A percentile compares a stretch with the other conserved stretches of the same genome.
phyloP scores from a whole-genome alignment of 208 protist genomes.

The Trypanosoma conorhini region DNA sequence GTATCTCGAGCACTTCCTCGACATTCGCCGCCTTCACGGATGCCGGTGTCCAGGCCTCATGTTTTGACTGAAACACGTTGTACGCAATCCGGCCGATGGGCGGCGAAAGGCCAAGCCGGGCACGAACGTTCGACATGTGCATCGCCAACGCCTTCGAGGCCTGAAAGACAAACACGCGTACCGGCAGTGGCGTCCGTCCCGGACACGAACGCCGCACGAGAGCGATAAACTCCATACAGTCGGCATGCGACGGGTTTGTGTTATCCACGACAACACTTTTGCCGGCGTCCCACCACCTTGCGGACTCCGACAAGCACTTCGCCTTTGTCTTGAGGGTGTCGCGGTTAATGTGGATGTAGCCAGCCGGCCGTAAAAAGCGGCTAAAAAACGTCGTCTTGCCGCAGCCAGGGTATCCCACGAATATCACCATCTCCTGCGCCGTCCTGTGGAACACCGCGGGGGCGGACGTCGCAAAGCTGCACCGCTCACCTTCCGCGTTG shows the following conservation, averaged over 20 bases:
- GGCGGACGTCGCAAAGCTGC: conserved; percentile 5
- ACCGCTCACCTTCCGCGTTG: conserved; percentile 15
- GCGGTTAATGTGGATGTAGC: conserved; percentile 82
- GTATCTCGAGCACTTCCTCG: conserved; percentile 52
- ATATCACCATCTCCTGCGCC: conserved; percentile 83
- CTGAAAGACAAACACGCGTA: conserved; percentile 75
- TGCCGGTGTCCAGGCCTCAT: conserved; percentile 34
- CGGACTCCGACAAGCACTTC: conserved; percentile 56
- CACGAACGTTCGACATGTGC: conserved; percentile 82
- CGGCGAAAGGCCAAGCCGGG: conserved; percentile 33
- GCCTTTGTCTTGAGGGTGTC: conserved; percentile 75
- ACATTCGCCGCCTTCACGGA: conserved; percentile 39
- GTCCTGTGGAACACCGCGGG: conserved; percentile 15
- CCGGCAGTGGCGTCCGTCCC: conserved; percentile 19
- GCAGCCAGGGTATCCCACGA: conserved; percentile 80
- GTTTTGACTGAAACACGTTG: conserved; percentile 53
- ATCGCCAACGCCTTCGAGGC: conserved; percentile 52
- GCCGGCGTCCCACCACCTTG: conserved; percentile 44
- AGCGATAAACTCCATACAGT: conserved; percentile 59
- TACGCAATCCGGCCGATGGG: conserved; percentile 57
- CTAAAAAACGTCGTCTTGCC: conserved; percentile 92
- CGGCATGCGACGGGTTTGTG: conserved; percentile 70
- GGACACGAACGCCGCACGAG: conserved; percentile 33
- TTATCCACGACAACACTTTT: conserved; percentile 92
- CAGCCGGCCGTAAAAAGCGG: conserved; percentile 72